Conservation (phyloP, 768 basidiomycete species). For the Leccinum aurantiacum region DNA sequence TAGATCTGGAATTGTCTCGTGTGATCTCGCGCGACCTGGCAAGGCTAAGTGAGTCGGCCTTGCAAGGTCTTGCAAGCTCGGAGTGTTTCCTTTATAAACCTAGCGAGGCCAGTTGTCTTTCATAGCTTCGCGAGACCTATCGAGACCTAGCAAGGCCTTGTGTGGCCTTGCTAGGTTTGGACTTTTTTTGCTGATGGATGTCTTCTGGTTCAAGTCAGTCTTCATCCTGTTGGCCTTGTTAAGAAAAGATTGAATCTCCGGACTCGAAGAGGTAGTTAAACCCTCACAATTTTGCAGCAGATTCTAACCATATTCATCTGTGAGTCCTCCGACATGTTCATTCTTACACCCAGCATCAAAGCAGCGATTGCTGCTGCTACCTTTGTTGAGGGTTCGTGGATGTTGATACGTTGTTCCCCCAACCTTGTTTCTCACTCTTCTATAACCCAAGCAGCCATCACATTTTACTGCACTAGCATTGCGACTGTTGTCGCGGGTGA, state of each 20-base stretch:
- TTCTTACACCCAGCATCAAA: constrained; percentile 12
- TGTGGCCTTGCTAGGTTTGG: too few species aligned
- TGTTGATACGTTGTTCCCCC: too few species aligned
- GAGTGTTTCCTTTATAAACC: too few species aligned
- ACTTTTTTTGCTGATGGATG: too few species aligned
- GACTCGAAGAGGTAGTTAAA: constrained; percentile 21
- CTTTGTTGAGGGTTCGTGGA: constrained; percentile 19
- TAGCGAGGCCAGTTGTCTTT: too few species aligned
- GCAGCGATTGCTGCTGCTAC: constrained; percentile 11
- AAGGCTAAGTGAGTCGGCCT: too few species aligned
- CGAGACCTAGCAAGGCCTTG: too few species aligned
- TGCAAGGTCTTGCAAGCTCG: too few species aligned
- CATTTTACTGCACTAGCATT: constrained; percentile 45
- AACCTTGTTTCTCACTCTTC: constrained; percentile 29
- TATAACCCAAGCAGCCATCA: constrained; percentile 36
- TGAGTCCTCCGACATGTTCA: constrained; percentile 20
- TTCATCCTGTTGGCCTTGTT: neutral
- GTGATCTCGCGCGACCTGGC: too few species aligned
- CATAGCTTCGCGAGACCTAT: too few species aligned
- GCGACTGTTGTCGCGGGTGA: constrained; percentile 59
- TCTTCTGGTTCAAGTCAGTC: neutral
- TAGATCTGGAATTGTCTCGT: too few species aligned
- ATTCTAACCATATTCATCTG: neutral
- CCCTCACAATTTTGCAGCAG: neutral
- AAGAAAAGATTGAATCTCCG: neutral